Percentiles rank a stretch among this genome's conserved stretches.
These are phyloP conservation scores for Paramyrothecium roridum DNA, from an alignment of 2,329 filamentous ascomycete species.

Conservation along the genomic window DNA sequence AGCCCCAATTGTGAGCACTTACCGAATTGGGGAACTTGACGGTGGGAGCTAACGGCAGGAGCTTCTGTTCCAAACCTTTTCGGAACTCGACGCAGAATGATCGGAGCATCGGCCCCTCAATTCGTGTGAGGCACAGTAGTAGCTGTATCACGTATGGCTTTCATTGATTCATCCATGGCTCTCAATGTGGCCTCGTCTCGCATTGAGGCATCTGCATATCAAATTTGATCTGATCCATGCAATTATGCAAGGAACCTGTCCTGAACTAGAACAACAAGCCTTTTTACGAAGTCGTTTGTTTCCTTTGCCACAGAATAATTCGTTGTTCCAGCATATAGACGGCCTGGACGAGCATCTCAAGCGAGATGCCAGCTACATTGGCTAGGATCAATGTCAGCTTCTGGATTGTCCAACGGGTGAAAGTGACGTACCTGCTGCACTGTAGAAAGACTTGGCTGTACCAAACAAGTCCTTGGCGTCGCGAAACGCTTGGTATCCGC, in stretches of 20 bases:
- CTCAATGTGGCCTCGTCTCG: no score
- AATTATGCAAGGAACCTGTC: no score
- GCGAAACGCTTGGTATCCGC: slow-evolving; percentile 26
- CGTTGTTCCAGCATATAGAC: slow-evolving; percentile 35
- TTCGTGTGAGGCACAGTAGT: no score
- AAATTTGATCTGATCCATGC: no score
- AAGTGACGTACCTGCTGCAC: slow-evolving; percentile 23
- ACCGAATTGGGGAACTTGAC: neutral
- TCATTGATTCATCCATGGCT: neutral
- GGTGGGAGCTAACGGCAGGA: neutral
- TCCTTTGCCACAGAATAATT: slow-evolving; percentile 29
- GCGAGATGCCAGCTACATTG: slow-evolving; percentile 26
- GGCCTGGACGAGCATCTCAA: slow-evolving; percentile 28
- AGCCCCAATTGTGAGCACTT: no score
- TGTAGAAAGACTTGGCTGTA: slow-evolving; percentile 26
- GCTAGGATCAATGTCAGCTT: slow-evolving; percentile 16
- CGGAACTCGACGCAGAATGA: no score
- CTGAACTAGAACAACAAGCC: no score
- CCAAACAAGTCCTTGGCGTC: slow-evolving; percentile 26
- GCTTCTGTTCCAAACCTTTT: no score
- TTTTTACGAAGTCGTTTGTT: neutral
- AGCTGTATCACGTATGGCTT: no score
- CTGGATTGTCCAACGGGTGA: neutral
- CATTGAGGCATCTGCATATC: no score
- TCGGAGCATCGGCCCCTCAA: no score